phyloP scores from a whole-genome alignment of 2,329 filamentous ascomycete genomes.

The Teratosphaeria nubilosa region DNA sequence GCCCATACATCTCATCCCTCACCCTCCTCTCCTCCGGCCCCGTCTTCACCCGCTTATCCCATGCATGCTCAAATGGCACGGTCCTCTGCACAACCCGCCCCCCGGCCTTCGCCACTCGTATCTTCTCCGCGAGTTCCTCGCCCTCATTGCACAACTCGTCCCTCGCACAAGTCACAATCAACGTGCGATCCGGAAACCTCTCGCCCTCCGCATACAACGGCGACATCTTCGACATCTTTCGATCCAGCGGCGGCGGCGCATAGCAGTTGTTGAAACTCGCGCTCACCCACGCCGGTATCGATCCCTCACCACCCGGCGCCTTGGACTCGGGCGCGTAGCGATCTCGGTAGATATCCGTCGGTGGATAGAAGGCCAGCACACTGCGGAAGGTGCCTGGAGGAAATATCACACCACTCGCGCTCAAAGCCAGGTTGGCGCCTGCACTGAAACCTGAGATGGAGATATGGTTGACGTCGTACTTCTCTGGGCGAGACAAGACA shows the following conservation, averaged over 20 bases:
- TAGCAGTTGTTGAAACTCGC: conserved; percentile 27
- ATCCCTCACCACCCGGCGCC: conserved; percentile 14
- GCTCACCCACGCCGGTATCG: conserved; percentile 13
- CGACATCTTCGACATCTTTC: conserved; percentile 26
- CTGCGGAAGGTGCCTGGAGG: conserved; percentile 22
- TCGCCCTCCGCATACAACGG: conserved; percentile 22
- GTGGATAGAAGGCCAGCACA: conserved; percentile 28
- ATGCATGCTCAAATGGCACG: conserved; percentile 26
- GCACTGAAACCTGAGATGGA: conserved; percentile 33
- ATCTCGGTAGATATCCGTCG: conserved; percentile 23
- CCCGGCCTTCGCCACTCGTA: conserved; percentile 9
- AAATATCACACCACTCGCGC: conserved; percentile 21
- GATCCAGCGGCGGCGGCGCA: conserved; percentile 17
- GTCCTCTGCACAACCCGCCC: conserved; percentile 17
- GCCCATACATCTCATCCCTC: neutral
- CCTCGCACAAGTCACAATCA: conserved; percentile 28
- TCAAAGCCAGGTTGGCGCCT: conserved; percentile 31
- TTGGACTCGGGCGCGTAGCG: conserved; percentile 18
- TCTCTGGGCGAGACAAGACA: conserved; percentile 22
- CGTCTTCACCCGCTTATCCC: neutral
- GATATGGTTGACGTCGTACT: conserved; percentile 23
- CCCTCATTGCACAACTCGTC: conserved; percentile 30
- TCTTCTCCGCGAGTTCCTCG: conserved; percentile 23
- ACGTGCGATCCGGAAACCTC: conserved; percentile 17
- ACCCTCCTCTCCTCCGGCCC: neutral